These are phyloP conservation scores for Malassezia equina DNA, from an alignment of 1,284 basidiomycete species.

Conservation along the genomic window DNA sequence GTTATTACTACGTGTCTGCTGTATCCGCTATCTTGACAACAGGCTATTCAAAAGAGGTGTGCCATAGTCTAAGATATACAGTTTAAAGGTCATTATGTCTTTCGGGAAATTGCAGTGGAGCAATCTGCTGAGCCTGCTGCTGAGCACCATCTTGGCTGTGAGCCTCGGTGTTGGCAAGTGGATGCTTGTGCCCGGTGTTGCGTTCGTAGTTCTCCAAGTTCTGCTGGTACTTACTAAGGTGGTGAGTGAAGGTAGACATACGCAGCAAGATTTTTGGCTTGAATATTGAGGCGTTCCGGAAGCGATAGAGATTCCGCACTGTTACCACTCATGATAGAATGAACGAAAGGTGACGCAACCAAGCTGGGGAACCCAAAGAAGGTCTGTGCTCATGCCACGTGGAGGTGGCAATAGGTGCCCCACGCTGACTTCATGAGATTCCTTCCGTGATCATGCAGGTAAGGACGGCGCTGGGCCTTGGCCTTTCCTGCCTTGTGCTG, in stretches of 20 bases:
- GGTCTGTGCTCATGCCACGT: background rate
- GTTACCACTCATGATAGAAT: conserved; percentile 3
- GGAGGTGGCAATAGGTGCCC: background rate
- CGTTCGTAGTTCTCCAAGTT: conserved; percentile 15
- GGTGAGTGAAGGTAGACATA: background rate
- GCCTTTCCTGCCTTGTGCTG: background rate
- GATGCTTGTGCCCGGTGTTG: conserved; percentile 15
- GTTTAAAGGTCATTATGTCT: background rate
- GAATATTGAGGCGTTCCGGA: background rate
- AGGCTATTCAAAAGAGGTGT: background rate
- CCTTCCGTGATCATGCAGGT: background rate
- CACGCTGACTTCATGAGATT: background rate
- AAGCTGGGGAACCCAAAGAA: background rate
- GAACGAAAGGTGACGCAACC: background rate
- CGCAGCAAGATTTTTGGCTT: conserved; percentile 11
- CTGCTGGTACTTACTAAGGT: conserved; percentile 10
- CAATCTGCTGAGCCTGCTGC: conserved; percentile 3
- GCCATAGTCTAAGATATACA: background rate
- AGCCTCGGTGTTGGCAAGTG: conserved; percentile 51
- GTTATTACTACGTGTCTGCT: background rate
- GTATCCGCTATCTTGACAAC: background rate
- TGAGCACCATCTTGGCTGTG: conserved; percentile 50
- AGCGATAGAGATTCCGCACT: background rate
- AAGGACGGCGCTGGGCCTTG: background rate
- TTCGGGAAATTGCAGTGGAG: conserved; percentile 1